A percentile compares a stretch with the other conserved stretches of the same genome.
Evolutionary conservation across 768 basidiomycete genomes (phyloP).

Genomic region (Collybiopsis confluens): DNA sequence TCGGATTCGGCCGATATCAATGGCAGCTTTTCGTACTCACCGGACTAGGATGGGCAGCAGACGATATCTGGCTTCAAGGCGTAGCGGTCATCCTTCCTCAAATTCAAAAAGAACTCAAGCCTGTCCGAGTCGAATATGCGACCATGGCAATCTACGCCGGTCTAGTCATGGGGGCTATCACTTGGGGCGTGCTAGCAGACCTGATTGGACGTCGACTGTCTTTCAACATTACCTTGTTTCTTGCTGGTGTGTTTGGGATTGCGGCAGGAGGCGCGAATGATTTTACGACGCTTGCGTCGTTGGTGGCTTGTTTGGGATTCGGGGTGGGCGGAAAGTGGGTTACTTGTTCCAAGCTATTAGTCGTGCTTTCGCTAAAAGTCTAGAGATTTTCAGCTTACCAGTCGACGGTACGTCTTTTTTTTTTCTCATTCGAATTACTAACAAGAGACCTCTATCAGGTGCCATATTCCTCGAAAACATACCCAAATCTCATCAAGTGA

Average conservation of each 20-base stretch:
- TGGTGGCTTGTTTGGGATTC: conserved; percentile 43
- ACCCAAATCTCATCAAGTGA: conserved; percentile 35
- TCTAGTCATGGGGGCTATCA: conserved; percentile 43
- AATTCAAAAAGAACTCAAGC: conserved; percentile 39
- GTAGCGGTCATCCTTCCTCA: conserved; percentile 42
- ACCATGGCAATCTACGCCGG: conserved; percentile 45
- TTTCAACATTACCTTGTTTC: conserved; percentile 32
- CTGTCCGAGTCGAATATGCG: conserved; percentile 38
- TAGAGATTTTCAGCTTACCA: conserved; percentile 28
- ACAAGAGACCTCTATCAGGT: conserved; percentile 19
- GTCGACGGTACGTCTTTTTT: conserved; percentile 35
- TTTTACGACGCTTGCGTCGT: conserved; percentile 29
- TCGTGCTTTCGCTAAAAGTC: conserved; percentile 18
- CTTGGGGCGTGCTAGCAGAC: conserved; percentile 49
- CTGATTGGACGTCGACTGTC: conserved; percentile 44
- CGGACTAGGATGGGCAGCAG: conserved; percentile 47
- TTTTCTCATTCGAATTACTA: not conserved
- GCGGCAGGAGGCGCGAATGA: conserved; percentile 42
- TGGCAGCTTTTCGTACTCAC: conserved; percentile 41
- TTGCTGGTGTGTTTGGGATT: conserved; percentile 41
- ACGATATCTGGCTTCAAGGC: conserved; percentile 46
- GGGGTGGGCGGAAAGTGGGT: conserved; percentile 50
- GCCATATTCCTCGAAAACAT: conserved; percentile 43
- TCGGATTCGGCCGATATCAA: conserved; percentile 41
- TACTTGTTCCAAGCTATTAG: conserved; percentile 7